A percentile compares a stretch with the other conserved stretches of the same genome.
Conservation (phyloP, 2,329 filamentous ascomycete species). For the Aureobasidium sp. region DNA sequence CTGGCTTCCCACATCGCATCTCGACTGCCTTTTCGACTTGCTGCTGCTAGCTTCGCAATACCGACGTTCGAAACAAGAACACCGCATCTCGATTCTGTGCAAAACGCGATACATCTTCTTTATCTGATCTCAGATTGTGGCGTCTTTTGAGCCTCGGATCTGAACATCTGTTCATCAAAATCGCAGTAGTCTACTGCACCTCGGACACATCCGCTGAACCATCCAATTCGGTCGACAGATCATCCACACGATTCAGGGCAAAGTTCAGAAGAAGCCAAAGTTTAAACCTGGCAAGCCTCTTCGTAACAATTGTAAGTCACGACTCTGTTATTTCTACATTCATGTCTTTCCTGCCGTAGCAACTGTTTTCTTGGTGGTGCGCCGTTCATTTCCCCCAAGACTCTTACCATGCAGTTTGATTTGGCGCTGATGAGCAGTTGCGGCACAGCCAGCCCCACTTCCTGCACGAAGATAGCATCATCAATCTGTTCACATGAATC, state of each 20-base stretch:
- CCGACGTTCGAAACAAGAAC: background rate
- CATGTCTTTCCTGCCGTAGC: background rate
- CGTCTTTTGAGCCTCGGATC: background rate
- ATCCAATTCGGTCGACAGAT: background rate
- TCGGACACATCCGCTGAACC: constrained; percentile 8
- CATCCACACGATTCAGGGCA: background rate
- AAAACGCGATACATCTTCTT: background rate
- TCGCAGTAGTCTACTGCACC: constrained; percentile 10
- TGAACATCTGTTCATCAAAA: background rate
- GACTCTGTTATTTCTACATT: background rate
- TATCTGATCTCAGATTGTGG: background rate
- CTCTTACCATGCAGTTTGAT: background rate
- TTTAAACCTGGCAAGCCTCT: background rate
- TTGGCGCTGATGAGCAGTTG: constrained; percentile 6
- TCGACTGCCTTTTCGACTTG: background rate
- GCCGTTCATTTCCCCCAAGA: background rate
- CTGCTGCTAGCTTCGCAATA: background rate
- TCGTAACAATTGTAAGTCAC: background rate
- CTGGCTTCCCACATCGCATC: constrained; percentile 3
- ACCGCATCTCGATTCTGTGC: background rate
- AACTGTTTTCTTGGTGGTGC: background rate
- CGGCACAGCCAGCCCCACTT: constrained; percentile 14
- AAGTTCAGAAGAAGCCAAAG: background rate
- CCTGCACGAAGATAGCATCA: constrained; percentile 13
- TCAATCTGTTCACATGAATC: constrained; percentile 15